Conservation (phyloP, 2,329 filamentous ascomycete genomes). For the Beauveria bassiana region DNA sequence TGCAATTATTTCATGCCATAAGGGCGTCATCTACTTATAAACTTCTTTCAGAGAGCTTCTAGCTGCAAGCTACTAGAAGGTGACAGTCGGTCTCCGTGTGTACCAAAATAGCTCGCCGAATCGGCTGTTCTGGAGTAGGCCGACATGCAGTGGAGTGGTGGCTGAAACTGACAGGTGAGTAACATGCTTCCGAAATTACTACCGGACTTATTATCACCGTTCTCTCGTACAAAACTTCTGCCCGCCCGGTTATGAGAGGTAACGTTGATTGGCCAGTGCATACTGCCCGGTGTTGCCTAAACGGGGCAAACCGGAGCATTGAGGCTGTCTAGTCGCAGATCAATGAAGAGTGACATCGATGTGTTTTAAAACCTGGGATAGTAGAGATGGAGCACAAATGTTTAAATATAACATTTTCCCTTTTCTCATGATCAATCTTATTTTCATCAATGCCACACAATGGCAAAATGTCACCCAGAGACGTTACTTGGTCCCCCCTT, state of each 20-base stretch:
- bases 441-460: no score
- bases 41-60: not conserved
- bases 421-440: no score
- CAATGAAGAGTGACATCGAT: no score
- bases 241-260: no score
- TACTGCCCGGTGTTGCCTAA: not conserved
- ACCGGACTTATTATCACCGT: not conserved
- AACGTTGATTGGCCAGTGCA: no score
- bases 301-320: not conserved
- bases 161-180: not conserved
- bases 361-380: no score
- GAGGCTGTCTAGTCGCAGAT: no score
- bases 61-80: not conserved
- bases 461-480: no score
- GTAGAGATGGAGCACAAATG: no score
- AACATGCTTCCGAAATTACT: not conserved
- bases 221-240: not conserved
- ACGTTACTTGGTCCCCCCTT: no score
- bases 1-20: not conserved
- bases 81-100: not conserved
- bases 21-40: not conserved
- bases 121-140: not conserved
- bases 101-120: not conserved
- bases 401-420: no score
- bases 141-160: not conserved